phyloP scores from a whole-genome alignment of 805 yeast genomes.

The Clavispora phyllophila region DNA sequence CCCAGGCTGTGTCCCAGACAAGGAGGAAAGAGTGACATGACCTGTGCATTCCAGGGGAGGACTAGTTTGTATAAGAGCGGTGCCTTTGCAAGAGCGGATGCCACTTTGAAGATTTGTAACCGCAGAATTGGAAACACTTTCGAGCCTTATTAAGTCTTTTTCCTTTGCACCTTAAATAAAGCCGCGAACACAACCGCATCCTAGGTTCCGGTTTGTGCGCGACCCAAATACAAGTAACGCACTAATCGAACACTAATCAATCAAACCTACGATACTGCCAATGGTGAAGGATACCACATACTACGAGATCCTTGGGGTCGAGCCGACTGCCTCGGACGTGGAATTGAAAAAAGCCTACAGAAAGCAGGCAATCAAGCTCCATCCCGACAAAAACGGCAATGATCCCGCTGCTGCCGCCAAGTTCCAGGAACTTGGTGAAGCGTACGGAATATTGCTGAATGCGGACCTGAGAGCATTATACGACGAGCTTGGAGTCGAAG shows the following conservation, averaged over 20 bases:
- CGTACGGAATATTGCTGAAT: conserved; percentile 79
- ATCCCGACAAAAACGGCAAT: conserved; percentile 93
- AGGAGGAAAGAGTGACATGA: too few relatives aligned
- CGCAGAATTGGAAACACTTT: too few relatives aligned
- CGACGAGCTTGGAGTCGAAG: conserved; percentile 69
- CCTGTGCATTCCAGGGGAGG: too few relatives aligned
- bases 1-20: too few relatives aligned
- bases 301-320: conserved; percentile 74
- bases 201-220: not conserved
- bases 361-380: conserved; percentile 15
- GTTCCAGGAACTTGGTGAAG: conserved; percentile 67
- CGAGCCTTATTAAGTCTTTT: too few relatives aligned
- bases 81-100: too few relatives aligned
- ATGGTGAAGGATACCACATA: conserved; percentile 87
- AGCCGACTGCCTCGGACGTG: conserved; percentile 62
- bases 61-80: too few relatives aligned
- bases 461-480: conserved; percentile 62
- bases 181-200: too few relatives aligned
- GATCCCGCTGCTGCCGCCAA: conserved; percentile 84
- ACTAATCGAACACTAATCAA: too few relatives aligned
- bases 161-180: too few relatives aligned
- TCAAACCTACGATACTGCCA: not conserved
- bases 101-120: too few relatives aligned
- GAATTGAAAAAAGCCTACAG: conserved; percentile 89
- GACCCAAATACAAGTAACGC: not conserved